Evolutionary conservation across 192 early-diverging fungal species (phyloP), one percentile per base, ranked within the genome.

Genomic region (Geranomyces variabilis): DNA sequence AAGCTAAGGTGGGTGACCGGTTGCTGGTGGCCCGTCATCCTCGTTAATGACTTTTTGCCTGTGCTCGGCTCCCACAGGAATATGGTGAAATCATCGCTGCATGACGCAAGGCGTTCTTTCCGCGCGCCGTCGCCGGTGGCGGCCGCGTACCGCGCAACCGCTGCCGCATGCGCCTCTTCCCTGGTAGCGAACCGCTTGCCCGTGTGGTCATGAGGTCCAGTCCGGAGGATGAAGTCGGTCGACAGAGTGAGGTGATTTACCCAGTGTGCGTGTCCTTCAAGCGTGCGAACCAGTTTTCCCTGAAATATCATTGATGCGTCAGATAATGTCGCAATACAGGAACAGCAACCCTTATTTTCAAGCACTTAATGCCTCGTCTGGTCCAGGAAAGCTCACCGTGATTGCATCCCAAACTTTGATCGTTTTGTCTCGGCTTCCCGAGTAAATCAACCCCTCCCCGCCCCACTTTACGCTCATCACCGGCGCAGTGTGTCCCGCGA

Each of bases 31-130:
- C 94, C 96, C 1, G 89, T 92, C 86, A 96, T 83, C 21, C 94
- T 83, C 69, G 89, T 85, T 46, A 81, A 67, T 0, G 93, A 84
- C 78, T 98, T 96, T 74, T 90, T 94, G 73, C 83, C 57, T 19
- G 31, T 59, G 3, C 56, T 69, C 24, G 93, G 93, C 60, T 96
- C 93, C 97, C 97, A 99, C 69, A 98, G 81, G 70, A 93, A 94
- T 86, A 99, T 92, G 71, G 97, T 99, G 69, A 94, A 97, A 81
- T 99, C 97, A 78, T 98, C 96, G 17, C 94, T 96, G 21, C 95
- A 93, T 5, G 93, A 94, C 7, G 94, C 93, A 15, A 99, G 78
- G 24, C 93, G 79, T 74, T 96, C 96, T 17, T 84, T 24, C 83
- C 84, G 36, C 80, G 79, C 17, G 86, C 91, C 66, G 84, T 91